Evolutionary conservation across 1,284 basidiomycete species (phyloP), one percentile per base, ranked within the genome.

Genomic region (Leccinum pachyderme): DNA sequence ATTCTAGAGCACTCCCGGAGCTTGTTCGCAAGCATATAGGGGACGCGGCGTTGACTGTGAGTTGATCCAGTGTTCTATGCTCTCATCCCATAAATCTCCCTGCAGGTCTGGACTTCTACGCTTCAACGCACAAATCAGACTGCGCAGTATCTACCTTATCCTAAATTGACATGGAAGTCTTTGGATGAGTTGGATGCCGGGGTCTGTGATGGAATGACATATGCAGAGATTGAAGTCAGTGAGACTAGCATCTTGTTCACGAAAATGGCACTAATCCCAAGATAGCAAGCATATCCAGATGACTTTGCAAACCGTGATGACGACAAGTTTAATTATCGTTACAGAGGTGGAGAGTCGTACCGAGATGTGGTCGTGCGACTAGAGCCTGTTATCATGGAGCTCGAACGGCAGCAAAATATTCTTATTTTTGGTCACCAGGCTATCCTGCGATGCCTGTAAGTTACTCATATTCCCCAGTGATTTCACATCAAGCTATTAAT

Each of bases 271-370:
- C 41, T 59, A 2, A 64, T 43, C 25, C 27, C 53, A 29, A 24
- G 27, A 49, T 50, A 95, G 90, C 83, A 87, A 78, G 87, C 87
- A 50, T 99, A 98, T 69, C 97, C 97, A 0, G 97, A 99, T 62
- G 97, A 99, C 73, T 98, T 96, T 70, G 95, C 94, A n/a, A 94
- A 93, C 67, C 86, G 97, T 27, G 97, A 99, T 68, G 95, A 99
- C 53, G 97, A 99, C 78, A 99, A 99, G 74, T 99, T 98, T 76
- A 99, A 99, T 75, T 99, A 99, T 72, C 86, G 97, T 25, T 98
- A 98, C 74, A 81, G 93, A 68, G 91, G 86, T 18, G 96, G 97
- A 52, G 97, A 98, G 72, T 95, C 93, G 5, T 98, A 98, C 71
- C 84, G 95, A 25, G 95, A 98, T 69, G 93, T 95, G 8, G 94